These are phyloP conservation scores for Botrytis byssoidea DNA, from an alignment of 2,329 filamentous ascomycete species.

Conservation along the genomic window DNA sequence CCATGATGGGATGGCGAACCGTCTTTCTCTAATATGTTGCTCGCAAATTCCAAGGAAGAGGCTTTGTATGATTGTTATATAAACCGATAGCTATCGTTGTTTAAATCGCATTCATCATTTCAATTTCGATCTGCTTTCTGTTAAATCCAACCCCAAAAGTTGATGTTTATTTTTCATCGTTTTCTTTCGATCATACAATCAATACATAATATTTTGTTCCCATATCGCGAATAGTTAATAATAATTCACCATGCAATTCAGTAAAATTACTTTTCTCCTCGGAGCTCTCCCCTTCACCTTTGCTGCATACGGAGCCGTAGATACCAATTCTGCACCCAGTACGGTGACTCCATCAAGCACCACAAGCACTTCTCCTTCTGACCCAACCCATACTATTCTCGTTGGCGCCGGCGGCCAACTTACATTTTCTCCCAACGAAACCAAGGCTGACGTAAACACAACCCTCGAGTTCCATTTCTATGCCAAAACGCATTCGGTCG, in stretches of 20 bases:
- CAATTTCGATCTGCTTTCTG: not conserved
- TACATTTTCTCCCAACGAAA: constrained; percentile 50
- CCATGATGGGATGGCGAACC: not conserved
- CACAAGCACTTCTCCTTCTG: constrained; percentile 11
- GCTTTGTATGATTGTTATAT: not conserved
- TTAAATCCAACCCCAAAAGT: not conserved
- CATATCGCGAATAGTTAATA: not conserved
- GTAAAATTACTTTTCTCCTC: constrained; percentile 28
- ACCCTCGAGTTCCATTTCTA: constrained; percentile 56
- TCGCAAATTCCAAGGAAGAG: not conserved
- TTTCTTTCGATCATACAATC: not conserved
- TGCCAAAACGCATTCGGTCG: constrained; percentile 51
- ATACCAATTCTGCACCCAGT: constrained; percentile 24
- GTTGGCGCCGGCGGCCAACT: constrained; percentile 40
- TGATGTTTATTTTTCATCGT: not conserved
- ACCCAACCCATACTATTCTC: constrained; percentile 36
- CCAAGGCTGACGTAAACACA: constrained; percentile 50
- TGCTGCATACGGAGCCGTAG: constrained; percentile 24
- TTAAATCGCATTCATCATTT: not conserved
- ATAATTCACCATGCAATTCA: constrained; percentile 36
- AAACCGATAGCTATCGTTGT: not conserved
- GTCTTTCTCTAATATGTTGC: not conserved
- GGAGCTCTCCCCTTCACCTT: constrained; percentile 29
- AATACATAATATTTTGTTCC: not conserved
- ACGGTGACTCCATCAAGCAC: constrained; percentile 21